Base-by-base conservation (phyloP, 495 filamentous ascomycete genomes). In the Hypoxylon cercidicola region DNA sequence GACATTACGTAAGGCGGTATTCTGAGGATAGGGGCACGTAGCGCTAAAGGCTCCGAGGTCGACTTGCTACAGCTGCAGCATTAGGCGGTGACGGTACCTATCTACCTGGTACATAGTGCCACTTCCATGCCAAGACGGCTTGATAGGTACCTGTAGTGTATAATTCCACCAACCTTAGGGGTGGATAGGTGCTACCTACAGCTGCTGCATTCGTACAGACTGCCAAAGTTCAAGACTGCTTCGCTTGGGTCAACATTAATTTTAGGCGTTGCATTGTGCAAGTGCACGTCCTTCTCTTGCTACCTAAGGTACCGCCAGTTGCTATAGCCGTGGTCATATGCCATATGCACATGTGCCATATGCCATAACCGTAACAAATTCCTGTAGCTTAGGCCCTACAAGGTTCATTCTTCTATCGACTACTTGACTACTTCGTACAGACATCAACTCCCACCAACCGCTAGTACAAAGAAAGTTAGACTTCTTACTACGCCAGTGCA, bases 401-500 rank as follows among this genome's bases (percentile, higher is more conserved):
- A 21, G 18, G 39, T 57, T 34, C 39, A 47, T 49, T 16, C 13
- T 39, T 57, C 21, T 44, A 60, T 57, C 48, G 48, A 44, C n/a
- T 55, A 35, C 62, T 43, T 45, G 55, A 57, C 41, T 23, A 35
- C 32, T 25, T 10, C 39, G 30, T 12, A 44, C 32, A 25, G n/a
- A 40, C n/a, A n/a, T n/a, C n/a, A n/a, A 45, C 18, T 43, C 30
- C 28, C 20, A 35, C 35, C 39, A 55, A 7, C n/a, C 48, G 49
- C 70, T 73, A 73, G 64, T 66, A 68, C 71, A 32, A 66, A 73
- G 35, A 50, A 15, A 66, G 71, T 69, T 73, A 73, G 68, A 59
- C 52, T 48, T 18, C 21, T 48, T 48, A 32, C 64, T 66, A 54
- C 48, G 68, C 71, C 68, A 71, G 50, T 66, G 55, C 44, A 53